Evolutionary conservation across 768 basidiomycete genomes (phyloP).

Genomic region (Lactarius hatsudake): DNA sequence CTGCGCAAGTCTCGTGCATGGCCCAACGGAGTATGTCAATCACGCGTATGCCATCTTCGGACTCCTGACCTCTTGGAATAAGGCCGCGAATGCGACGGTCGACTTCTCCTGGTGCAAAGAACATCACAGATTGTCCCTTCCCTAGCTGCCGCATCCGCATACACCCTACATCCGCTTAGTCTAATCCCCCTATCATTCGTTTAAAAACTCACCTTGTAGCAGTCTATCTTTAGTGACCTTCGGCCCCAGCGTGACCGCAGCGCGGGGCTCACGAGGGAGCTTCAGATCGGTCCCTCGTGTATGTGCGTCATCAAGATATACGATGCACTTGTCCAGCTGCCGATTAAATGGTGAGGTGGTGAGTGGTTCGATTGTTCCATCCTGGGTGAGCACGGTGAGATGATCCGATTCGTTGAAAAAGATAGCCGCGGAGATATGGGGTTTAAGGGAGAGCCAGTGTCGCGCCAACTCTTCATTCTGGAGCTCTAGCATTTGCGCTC

Average conservation of each 20-base stretch:
- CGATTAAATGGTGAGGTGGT: constrained; percentile 40
- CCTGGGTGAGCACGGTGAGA: no score
- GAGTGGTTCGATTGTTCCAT: no score
- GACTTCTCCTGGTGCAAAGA: constrained; percentile 13
- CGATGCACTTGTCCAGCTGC: constrained; percentile 38
- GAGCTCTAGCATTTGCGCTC: no score
- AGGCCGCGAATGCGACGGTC: constrained; percentile 9
- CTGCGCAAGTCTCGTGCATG: constrained; percentile 15
- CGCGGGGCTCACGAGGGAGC: constrained; percentile 40
- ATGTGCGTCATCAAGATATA: constrained; percentile 55
- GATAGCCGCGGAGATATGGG: no score
- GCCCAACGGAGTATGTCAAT: constrained; percentile 15
- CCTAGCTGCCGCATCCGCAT: constrained; percentile 16
- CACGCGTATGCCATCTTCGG: neutral
- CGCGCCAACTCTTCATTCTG: no score
- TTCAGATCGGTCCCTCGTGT: constrained; percentile 52
- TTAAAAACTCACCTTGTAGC: no score
- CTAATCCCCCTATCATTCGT: neutral
- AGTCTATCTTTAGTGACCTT: constrained; percentile 24
- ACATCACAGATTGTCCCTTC: constrained; percentile 10
- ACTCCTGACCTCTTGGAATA: neutral
- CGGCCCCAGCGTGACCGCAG: constrained; percentile 48
- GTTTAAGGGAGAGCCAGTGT: no score
- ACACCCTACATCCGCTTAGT: neutral
- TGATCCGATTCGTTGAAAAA: no score